Evolutionary conservation across 2,329 filamentous ascomycete genomes (phyloP), one percentile per base, ranked within the genome.

Genomic region (Xylaria sp.): DNA sequence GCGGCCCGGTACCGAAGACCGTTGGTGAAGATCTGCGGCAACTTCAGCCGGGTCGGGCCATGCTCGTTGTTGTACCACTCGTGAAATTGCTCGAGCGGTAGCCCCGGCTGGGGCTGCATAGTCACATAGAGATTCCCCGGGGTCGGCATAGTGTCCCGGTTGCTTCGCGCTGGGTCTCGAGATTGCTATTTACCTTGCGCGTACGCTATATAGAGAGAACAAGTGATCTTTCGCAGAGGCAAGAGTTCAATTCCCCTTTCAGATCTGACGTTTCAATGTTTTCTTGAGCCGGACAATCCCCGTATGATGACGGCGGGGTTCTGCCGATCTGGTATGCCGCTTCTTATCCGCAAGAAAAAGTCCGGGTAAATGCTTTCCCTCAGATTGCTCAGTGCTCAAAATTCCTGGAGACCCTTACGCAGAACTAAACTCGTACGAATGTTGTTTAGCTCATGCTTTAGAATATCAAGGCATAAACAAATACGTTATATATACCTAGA

Each of bases 21-120:
- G 79, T 93, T 96, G 73, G 82, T 79, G 78, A 89, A 89, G 78
- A 94, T 90, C 75, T 91, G 90, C 3, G 92, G 89, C 15, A 97
- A 83, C 58, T 93, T 91, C 7, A 97, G 87, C 57, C 94, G 91
- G 18, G 90, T 88, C 20, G 94, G 94, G 63, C 94, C 94, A 82
- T 97, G 94, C 83, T 97, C 94, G 80, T 94, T 96, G 83, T 97
- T 94, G 84, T 97, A 97, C 92, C 93, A 95, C 79, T 97, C 93
- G 80, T 97, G 92, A 82, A 97, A 97, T 76, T 92, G 89, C 71
- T 88, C 84, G 57, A 86, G 81, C 64, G 90, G 84, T 75, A 94
- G 85, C 73, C 86, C 86, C 66, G 88, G 84, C 79, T 88, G 86
- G 75, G 93, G 93, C 81, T 94, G 90, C 91, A 97, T 97, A 18